A percentile compares a stretch with the other conserved stretches of the same genome.
phyloP scores from a whole-genome alignment of 2,329 filamentous ascomycete species.

The Aspergillus pseudotamarii region DNA sequence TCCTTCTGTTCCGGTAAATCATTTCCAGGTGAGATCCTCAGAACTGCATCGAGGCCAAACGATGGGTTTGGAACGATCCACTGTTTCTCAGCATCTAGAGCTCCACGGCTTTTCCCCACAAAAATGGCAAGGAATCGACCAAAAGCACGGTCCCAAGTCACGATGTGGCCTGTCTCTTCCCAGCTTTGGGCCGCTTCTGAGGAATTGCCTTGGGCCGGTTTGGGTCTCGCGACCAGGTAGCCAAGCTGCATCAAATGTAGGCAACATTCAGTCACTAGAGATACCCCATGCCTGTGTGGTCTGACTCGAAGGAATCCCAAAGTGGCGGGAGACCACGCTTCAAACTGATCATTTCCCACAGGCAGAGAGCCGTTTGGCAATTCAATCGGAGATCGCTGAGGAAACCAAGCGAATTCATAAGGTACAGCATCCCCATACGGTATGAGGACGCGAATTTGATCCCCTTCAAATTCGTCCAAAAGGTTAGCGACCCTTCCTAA shows the following conservation, averaged over 20 bases:
- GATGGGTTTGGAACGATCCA: not conserved
- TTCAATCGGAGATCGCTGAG: constrained; percentile 37
- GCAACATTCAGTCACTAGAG: constrained; percentile 21
- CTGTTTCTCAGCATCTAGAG: not conserved
- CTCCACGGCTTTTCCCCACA: constrained; percentile 25
- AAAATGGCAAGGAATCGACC: constrained; percentile 34
- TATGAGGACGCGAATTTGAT: constrained; percentile 25
- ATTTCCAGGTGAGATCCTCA: constrained; percentile 9
- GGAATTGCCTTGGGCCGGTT: not conserved
- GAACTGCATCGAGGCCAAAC: constrained; percentile 14
- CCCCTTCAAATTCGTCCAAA: constrained; percentile 40
- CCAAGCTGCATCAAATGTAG: constrained; percentile 43
- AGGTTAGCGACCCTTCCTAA: constrained; percentile 32
- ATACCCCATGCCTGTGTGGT: constrained; percentile 23
- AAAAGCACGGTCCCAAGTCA: constrained; percentile 38
- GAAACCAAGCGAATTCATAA: constrained; percentile 36
- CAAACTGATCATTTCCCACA: constrained; percentile 13
- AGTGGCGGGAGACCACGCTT: constrained; percentile 23
- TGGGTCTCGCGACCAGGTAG: constrained; percentile 30
- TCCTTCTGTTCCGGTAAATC: not conserved
- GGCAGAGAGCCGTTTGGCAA: constrained; percentile 21
- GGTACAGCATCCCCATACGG: constrained; percentile 5
- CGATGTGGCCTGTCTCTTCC: constrained; percentile 38
- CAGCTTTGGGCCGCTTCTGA: constrained; percentile 21
- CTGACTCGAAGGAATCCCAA: constrained; percentile 38